Evolutionary conservation across 2,329 filamentous ascomycete genomes (phyloP), one percentile per base, ranked within the genome.

Genomic region (Incumbomyces delicatus): DNA sequence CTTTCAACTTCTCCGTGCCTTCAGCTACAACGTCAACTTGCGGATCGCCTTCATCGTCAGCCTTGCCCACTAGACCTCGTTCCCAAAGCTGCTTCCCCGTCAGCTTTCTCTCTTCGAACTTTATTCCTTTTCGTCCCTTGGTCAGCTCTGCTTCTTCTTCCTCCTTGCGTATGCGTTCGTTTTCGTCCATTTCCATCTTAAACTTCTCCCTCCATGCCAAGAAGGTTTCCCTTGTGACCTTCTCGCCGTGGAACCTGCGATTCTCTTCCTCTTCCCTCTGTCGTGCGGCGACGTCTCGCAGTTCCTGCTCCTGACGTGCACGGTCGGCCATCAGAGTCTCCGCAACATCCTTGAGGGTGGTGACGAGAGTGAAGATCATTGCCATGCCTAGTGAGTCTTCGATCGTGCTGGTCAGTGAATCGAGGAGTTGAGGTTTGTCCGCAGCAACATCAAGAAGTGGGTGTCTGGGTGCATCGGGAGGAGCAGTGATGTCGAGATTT

Each of bases 351-450:
- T 95, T 96, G 50, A 98, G 70, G 0, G 84, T 80, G 12, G 85
- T 87, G 45, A 94, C 84, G 18, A 98, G 71, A 0, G 90, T 87
- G 67, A 96, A 98, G 1, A 98, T 72, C 92, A 98, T 98, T 46
- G 88, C 86, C 83, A 96, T 96, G 52, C 92, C 92, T 50, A 96
- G 69, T 57, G 89, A 96, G 65, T 98, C 92, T 63, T 92, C 82
- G 31, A 95, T 84, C 0, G 83, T 85, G 13, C 83, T 80, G 33
- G 79, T 66, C 11, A 96, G 72, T 1, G 77, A 76, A 42, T 80
- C 73, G 13, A 96, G 76, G 12, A 98, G 78, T 44, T 68, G 67
- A 14, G 78, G 73, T 62, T 87, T 87, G 72, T 98, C 92, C 41
- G 84, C 80, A 58, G 83, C 76, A 39, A 96, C 74, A 61, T 83